These are phyloP conservation scores for Symbiodinium natans DNA, from an alignment of 73 alveolate genomes.

Conservation along the genomic window DNA sequence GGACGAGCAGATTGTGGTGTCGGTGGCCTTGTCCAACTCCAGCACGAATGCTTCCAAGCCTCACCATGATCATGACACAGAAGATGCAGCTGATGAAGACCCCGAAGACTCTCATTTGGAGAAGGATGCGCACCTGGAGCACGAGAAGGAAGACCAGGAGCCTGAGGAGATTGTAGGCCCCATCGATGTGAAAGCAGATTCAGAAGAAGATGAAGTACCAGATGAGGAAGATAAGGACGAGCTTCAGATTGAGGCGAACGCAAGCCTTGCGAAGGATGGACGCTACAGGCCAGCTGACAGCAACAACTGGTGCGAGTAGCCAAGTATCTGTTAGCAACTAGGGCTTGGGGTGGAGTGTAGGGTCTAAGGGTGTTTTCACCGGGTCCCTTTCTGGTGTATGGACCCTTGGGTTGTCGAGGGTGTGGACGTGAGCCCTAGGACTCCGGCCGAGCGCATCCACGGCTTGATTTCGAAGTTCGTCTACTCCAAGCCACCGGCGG, in stretches of 20 bases:
- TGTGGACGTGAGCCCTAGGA: not conserved
- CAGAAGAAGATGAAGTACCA: not conserved
- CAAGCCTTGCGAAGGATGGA: not conserved
- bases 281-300: not conserved
- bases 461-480: not conserved
- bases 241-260: not conserved
- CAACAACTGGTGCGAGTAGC: not conserved
- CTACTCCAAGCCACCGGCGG: not conserved
- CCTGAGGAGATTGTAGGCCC: not conserved
- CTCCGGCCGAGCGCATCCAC: not conserved
- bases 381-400: no score
- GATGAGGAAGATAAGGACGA: not conserved
- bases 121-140: no score
- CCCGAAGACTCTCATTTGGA: no score
- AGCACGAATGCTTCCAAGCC: not conserved
- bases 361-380: no score
- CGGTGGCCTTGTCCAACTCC: not conserved
- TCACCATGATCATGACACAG: not conserved
- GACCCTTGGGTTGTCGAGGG: no score
- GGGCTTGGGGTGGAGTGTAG: no score
- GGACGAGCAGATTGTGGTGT: not conserved
- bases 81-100: not conserved
- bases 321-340: no score
- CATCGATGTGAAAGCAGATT: not conserved
- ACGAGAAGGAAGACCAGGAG: not conserved